Base-by-base conservation (phyloP, 2,329 filamentous ascomycete species). In the Xylaria polymorpha region DNA sequence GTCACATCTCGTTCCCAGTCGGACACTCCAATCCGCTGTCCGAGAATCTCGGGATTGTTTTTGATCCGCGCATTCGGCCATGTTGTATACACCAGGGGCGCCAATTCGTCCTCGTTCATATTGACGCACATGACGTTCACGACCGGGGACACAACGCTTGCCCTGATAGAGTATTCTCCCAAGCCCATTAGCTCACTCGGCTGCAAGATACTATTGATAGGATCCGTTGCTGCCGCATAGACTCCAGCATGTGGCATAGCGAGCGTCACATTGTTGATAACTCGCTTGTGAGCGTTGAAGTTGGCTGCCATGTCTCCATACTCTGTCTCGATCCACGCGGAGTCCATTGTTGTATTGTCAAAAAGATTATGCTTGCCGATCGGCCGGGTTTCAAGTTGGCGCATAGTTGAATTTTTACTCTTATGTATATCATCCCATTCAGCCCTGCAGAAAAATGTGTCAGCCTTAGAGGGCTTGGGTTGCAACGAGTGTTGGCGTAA, bases 121-220 rank as follows among this genome's bases (percentile, higher is more conserved):
- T 92, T 91, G 1, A 86, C 90, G 73, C 93, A 96, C 39, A 94
- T 79, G 0, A 93, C 90, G 71, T 94, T 93, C 53, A 94, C 80
- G 0, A 87, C 84, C 0, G 92, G 92, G 0, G 90, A 91, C 0
- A 91, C 87, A 0, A 94, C 90, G 0, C 91, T 89, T 0, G 92
- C 93, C 15, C 83, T 81, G 3, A 95, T 82, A 3, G 83, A 83
- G 77, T 94, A 94, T 57, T 90, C 87, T 12, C 92, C 92, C 9
- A 92, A 84, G 0, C 91, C 91, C 0, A 82, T 85, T 12, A 90
- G 81, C 22, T 90, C 87, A 7, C 85, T 83, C 0, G 93, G 92
- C 73, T 95, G 92, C 9, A 92, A 79, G 37, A 96, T 92, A 0
- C 81, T 78, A 74, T 95, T 95, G 9, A 80, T 77, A 0, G 83